Percentiles rank a stretch among this genome's conserved stretches.
phyloP scores from a whole-genome alignment of 1,139 yeast genomes.

The Yamadazyma pseudoaaseri region DNA sequence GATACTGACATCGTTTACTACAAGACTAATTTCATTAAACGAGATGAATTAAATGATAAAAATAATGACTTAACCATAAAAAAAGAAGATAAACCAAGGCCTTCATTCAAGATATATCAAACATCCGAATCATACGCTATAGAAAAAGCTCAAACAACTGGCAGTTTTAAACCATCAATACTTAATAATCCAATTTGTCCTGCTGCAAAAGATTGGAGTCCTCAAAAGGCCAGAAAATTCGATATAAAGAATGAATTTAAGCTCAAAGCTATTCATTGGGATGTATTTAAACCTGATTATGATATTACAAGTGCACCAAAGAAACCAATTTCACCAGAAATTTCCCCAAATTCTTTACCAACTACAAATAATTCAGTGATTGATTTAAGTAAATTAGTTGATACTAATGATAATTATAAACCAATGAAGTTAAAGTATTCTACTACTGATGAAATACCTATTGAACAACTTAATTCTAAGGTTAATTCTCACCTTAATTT shows the following conservation, averaged over 20 bases:
- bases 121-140: constrained; percentile 12
- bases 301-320: constrained; percentile 31
- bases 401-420: constrained; percentile 37
- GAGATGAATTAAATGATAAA: constrained; percentile 27
- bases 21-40: constrained; percentile 44
- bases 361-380: constrained; percentile 44
- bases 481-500: constrained; percentile 40
- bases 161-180: constrained; percentile 6
- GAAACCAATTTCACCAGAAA: constrained; percentile 42
- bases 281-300: constrained; percentile 35
- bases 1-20: constrained; percentile 47
- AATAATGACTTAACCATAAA: constrained; percentile 7
- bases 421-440: constrained; percentile 45
- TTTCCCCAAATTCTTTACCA: constrained; percentile 46
- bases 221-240: constrained; percentile 24
- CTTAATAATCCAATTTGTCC: constrained; percentile 35
- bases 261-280: constrained; percentile 39
- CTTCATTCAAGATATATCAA: constrained; percentile 17
- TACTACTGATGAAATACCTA: constrained; percentile 40
- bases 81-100: constrained; percentile 16
- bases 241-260: constrained; percentile 34
- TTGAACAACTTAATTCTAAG: constrained; percentile 38
- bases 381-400: constrained; percentile 37
- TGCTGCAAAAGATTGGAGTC: constrained; percentile 43
- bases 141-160: constrained; percentile 7